These are phyloP conservation scores for Pilobolus umbonatus DNA, from an alignment of 192 early-diverging fungal genomes.

Conservation along the genomic window DNA sequence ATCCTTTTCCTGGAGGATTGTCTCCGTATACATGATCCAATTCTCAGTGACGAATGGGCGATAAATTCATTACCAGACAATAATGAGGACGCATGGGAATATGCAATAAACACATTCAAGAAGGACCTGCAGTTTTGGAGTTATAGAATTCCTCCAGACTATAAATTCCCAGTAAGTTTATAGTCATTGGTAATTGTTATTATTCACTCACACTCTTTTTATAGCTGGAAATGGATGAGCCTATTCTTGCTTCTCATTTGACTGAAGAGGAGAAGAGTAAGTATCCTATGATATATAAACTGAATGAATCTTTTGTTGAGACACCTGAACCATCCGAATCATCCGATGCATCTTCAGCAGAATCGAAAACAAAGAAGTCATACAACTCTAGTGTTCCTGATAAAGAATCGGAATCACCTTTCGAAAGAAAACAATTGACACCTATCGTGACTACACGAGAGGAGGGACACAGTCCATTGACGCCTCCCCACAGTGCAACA, in stretches of 20 bases:
- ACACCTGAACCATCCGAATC: background rate
- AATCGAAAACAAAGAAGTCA: too few species aligned
- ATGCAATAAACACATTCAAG: conserved; percentile 3
- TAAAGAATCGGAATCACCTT: background rate
- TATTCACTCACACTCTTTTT: background rate
- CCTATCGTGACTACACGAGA: background rate
- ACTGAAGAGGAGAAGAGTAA: background rate
- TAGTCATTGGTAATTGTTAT: too few species aligned
- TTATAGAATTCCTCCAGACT: conserved; percentile 5
- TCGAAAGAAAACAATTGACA: background rate
- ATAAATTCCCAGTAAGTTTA: background rate
- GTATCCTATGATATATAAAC: background rate
- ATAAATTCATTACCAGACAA: conserved; percentile 15
- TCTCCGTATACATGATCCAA: background rate
- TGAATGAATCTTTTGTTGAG: background rate
- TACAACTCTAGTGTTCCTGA: too few species aligned
- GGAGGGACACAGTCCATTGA: background rate
- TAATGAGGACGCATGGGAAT: conserved; percentile 7
- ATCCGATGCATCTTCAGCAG: background rate
- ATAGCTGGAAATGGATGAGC: background rate
- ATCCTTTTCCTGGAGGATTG: background rate
- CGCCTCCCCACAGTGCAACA: background rate
- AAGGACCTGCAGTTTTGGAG: conserved; percentile 13
- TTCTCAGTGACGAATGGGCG: conserved; percentile 7
- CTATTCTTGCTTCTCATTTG: background rate